Evolutionary conservation across 176 grass and related monocot species (phyloP).

Genomic region (Oryza brachyantha): DNA sequence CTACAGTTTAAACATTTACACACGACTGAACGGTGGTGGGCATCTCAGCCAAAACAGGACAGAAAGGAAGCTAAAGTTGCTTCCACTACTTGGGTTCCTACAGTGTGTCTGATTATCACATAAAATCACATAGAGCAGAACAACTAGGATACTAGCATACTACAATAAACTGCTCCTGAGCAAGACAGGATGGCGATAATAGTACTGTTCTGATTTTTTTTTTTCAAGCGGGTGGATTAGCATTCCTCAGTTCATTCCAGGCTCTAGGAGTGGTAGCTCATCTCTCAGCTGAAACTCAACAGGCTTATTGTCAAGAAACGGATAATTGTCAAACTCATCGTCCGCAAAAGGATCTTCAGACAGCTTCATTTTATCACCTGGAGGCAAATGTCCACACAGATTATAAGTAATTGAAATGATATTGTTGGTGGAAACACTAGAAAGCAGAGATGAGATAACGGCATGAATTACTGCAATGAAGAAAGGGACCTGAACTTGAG

Average conservation of each 20-base stretch:
- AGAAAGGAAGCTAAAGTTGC: slow-evolving; percentile 27
- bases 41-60: slow-evolving; percentile 11
- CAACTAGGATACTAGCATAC: background rate
- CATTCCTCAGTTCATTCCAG: slow-evolving; percentile 24
- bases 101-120: background rate
- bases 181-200: background rate
- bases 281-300: slow-evolving; percentile 45
- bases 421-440: background rate
- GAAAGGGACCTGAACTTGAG: slow-evolving; percentile 39
- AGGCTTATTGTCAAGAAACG: slow-evolving; percentile 33
- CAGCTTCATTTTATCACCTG: slow-evolving; percentile 37
- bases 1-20: background rate
- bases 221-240: background rate
- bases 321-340: slow-evolving; percentile 27
- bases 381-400: background rate
- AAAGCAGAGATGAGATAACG: background rate
- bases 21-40: background rate
- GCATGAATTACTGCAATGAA: background rate
- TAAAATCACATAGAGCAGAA: background rate
- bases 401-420: background rate
- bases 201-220: background rate
- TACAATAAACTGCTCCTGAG: background rate
- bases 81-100: slow-evolving; percentile 16
- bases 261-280: background rate
- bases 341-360: slow-evolving; percentile 2